Evolutionary conservation across 1,139 yeast genomes (phyloP).

Genomic region (Diutina pseudorugosa): DNA sequence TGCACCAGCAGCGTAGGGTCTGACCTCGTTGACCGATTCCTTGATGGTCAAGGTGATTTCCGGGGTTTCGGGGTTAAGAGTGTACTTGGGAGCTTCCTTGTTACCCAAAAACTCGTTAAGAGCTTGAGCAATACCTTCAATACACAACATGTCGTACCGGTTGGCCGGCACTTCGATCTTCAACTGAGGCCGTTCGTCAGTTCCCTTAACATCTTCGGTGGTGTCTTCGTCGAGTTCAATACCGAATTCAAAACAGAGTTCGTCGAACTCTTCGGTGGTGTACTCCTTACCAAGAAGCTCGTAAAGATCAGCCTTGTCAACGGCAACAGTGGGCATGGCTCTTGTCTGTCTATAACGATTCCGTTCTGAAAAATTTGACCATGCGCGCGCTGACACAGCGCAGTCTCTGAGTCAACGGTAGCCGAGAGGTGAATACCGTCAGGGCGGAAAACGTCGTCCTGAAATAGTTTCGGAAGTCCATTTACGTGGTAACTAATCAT

Average conservation of each 20-base stretch:
- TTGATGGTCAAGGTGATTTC: constrained; percentile 59
- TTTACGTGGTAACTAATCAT: too few species aligned
- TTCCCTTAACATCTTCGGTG: constrained; percentile 59
- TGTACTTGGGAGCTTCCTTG: constrained; percentile 51
- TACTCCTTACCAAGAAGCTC: constrained; percentile 68
- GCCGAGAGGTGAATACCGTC: not conserved
- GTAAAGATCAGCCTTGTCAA: constrained; percentile 86
- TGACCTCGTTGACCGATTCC: constrained; percentile 54
- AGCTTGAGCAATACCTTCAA: constrained; percentile 95
- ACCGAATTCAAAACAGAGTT: constrained; percentile 94
- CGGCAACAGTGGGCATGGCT: constrained; percentile 89
- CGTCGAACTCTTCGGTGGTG: constrained; percentile 90
- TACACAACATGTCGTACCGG: constrained; percentile 94
- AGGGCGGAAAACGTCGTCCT: not conserved
- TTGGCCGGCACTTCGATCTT: constrained; percentile 98
- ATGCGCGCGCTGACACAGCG: not conserved
- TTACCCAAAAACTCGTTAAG: constrained; percentile 81
- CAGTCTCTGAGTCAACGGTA: not conserved
- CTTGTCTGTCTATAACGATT: not conserved
- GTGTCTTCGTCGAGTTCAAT: constrained; percentile 95
- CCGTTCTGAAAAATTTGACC: not conserved
- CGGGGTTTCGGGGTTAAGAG: constrained; percentile 48
- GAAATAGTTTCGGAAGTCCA: not conserved
- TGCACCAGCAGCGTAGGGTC: constrained; percentile 95
- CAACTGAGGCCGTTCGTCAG: constrained; percentile 82